Evolutionary conservation across 257 asterid species (phyloP).

Genomic region (Cinchona pubescens): DNA sequence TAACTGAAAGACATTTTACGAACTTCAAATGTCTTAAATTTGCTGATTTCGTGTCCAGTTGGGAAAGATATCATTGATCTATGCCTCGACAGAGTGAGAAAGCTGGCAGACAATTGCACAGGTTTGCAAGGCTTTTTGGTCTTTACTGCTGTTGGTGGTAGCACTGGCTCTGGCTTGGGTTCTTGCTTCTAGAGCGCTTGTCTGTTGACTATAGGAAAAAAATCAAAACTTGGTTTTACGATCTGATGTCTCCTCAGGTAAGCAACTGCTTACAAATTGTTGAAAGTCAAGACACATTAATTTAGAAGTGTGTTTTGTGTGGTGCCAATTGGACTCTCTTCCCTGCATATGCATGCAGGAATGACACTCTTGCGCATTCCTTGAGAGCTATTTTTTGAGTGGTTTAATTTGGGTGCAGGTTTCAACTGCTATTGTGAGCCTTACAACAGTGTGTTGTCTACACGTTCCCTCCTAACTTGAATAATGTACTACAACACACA

Average conservation of each 20-base stretch:
- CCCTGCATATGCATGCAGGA: not conserved
- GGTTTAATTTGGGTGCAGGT: constrained; percentile 12
- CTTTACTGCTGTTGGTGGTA: constrained; percentile 50
- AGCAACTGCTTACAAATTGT: not conserved
- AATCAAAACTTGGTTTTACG: constrained; percentile 26
- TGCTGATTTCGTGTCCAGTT: constrained; percentile 22
- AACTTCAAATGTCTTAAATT: not conserved
- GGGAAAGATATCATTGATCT: constrained; percentile 42
- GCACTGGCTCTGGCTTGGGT: constrained; percentile 48
- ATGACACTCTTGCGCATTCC: not conserved
- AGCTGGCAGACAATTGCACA: constrained; percentile 47
- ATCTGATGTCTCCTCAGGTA: constrained; percentile 26
- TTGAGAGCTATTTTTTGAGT: not conserved
- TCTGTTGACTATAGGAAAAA: constrained; percentile 33
- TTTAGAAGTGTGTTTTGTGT: not conserved
- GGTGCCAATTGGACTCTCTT: not conserved
- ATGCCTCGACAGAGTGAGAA: constrained; percentile 44
- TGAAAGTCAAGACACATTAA: not conserved
- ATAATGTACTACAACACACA: too few relatives aligned
- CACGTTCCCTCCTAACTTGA: constrained; percentile 19
- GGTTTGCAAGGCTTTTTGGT: constrained; percentile 49
- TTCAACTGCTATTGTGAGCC: constrained; percentile 24
- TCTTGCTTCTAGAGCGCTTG: constrained; percentile 44
- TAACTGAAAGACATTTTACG: not conserved
- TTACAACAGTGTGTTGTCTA: constrained; percentile 20